Evolutionary conservation across 345 rosid species (phyloP).

Genomic region (Syzygium oleosum): DNA sequence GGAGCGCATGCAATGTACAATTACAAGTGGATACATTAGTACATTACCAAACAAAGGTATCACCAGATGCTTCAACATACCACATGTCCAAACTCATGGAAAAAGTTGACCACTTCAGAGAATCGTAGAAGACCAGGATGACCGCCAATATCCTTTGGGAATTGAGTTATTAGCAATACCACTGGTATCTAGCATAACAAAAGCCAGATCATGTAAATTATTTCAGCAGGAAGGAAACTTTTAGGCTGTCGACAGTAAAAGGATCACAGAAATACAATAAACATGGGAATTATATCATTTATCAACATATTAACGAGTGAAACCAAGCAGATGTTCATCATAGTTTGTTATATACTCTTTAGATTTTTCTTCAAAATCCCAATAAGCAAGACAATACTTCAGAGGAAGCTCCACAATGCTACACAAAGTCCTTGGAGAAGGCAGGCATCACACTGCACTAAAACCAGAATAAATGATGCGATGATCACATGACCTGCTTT

Average conservation of each 20-base stretch:
- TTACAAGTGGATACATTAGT: background rate
- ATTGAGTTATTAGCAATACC: conserved; percentile 63
- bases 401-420: background rate
- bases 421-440: background rate
- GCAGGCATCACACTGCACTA: background rate
- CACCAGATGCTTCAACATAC: conserved; percentile 36
- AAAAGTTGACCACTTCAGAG: conserved; percentile 82
- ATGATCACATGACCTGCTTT: background rate
- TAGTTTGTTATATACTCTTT: background rate
- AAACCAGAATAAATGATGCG: background rate
- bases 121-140: conserved; percentile 57
- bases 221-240: background rate
- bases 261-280: background rate
- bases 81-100: conserved; percentile 97
- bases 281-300: background rate
- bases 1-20: background rate
- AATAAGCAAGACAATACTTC: background rate
- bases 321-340: background rate
- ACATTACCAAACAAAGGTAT: conserved; percentile 1
- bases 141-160: conserved; percentile 40
- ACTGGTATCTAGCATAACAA: conserved; percentile 52
- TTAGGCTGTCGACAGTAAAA: background rate
- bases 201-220: background rate
- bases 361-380: background rate
- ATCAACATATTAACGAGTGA: background rate